phyloP scores from a whole-genome alignment of 176 grass and related monocot species.

The Ensete ventricosum region DNA sequence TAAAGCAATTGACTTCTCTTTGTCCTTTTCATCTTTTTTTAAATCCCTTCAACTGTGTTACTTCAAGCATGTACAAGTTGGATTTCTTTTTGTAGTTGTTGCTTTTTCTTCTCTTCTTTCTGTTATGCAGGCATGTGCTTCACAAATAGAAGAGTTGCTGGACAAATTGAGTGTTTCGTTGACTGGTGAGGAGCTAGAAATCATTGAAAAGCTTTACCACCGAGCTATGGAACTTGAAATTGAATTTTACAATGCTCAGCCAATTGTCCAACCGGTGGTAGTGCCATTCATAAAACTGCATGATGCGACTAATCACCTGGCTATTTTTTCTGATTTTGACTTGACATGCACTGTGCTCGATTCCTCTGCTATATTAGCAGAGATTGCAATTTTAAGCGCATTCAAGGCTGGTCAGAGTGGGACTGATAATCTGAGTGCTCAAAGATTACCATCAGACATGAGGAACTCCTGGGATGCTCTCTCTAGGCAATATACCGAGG shows the following conservation, averaged over 20 bases:
- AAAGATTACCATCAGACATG: conserved; percentile 37
- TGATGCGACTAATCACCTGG: conserved; percentile 48
- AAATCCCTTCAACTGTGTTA: too few species aligned
- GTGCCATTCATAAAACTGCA: conserved; percentile 70
- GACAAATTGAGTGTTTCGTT: conserved; percentile 88
- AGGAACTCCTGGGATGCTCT: conserved; percentile 72
- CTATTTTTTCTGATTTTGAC: conserved; percentile 95
- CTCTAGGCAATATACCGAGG: conserved; percentile 74
- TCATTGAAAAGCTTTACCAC: conserved; percentile 82
- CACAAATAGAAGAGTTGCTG: conserved; percentile 85
- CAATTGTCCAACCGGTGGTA: conserved; percentile 42
- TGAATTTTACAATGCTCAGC: conserved; percentile 61
- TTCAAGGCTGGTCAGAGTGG: conserved; percentile 57
- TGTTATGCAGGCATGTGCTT: conserved; percentile 42
- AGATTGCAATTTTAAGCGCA: conserved; percentile 74
- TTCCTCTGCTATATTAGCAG: conserved; percentile 86
- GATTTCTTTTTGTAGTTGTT: background rate
- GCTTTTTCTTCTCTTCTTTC: background rate
- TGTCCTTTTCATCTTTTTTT: background rate
- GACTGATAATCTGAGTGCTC: conserved; percentile 33
- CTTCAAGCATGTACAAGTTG: too few species aligned
- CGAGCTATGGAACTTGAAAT: conserved; percentile 84
- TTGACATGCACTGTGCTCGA: conserved; percentile 90
- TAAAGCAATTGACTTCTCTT: background rate
- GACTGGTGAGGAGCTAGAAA: conserved; percentile 88